These are phyloP conservation scores for Aspergillus homomorphus DNA, from an alignment of 495 filamentous ascomycete genomes.

Conservation along the genomic window DNA sequence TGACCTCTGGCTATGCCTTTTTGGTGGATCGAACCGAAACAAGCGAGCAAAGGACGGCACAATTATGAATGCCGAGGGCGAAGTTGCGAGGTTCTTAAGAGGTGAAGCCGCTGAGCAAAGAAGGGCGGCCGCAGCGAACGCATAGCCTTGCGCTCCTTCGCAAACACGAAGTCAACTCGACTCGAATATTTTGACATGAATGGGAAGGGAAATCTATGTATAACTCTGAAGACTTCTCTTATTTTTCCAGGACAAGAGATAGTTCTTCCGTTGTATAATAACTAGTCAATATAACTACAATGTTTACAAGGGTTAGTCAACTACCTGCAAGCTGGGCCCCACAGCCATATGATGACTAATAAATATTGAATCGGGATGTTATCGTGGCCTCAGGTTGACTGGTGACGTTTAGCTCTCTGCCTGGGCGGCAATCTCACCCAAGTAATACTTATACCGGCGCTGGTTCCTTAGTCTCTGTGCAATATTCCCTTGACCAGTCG, in stretches of 20 bases:
- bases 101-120: conserved; percentile 47
- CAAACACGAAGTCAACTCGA: not conserved
- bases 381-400: conserved; percentile 14
- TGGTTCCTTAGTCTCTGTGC: too few relatives aligned
- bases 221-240: too few relatives aligned
- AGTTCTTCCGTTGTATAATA: too few relatives aligned
- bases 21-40: conserved; percentile 49
- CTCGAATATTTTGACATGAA: too few relatives aligned
- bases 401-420: conserved; percentile 17
- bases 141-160: not conserved
- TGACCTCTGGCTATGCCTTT: conserved; percentile 89
- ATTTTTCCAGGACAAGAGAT: too few relatives aligned
- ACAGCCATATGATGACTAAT: conserved; percentile 14
- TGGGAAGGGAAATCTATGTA: too few relatives aligned
- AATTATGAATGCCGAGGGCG: conserved; percentile 32
- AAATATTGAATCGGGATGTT: not conserved
- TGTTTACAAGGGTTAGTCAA: too few relatives aligned
- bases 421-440: too few relatives aligned
- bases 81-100: conserved; percentile 44
- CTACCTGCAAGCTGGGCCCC: too few relatives aligned
- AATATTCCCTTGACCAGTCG: too few relatives aligned
- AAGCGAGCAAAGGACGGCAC: conserved; percentile 20
- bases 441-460: too few relatives aligned
- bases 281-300: too few relatives aligned
- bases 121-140: conserved; percentile 15